Evolutionary conservation across 2,329 filamentous ascomycete genomes (phyloP).

Genomic region (Cladosporium oxysporum): DNA sequence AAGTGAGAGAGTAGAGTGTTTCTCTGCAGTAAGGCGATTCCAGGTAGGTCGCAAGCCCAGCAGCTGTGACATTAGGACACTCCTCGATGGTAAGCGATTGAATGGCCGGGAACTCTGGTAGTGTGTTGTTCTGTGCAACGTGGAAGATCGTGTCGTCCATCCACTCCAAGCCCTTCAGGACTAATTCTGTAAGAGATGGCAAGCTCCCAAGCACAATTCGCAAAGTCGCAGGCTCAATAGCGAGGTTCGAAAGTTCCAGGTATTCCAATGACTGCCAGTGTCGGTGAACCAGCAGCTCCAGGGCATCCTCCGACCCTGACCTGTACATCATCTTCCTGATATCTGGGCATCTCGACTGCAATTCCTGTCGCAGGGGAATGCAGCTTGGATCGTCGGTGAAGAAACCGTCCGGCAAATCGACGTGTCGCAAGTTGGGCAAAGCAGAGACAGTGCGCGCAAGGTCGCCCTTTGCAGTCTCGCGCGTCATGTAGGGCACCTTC

Average conservation of each 20-base stretch:
- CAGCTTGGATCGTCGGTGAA: constrained; percentile 78
- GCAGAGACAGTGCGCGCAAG: constrained; percentile 84
- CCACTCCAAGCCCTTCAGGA: constrained; percentile 67
- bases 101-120: constrained; percentile 74
- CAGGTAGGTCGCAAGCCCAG: constrained; percentile 71
- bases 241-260: constrained; percentile 67
- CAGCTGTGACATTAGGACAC: constrained; percentile 68
- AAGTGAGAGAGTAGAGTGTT: constrained; percentile 65
- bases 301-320: constrained; percentile 72
- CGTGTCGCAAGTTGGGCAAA: constrained; percentile 80
- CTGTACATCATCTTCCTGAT: constrained; percentile 88
- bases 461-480: constrained; percentile 81
- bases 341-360: constrained; percentile 79
- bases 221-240: constrained; percentile 69
- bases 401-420: constrained; percentile 87
- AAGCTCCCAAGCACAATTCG: constrained; percentile 71
- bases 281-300: constrained; percentile 68
- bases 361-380: constrained; percentile 74
- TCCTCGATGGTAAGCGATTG: constrained; percentile 72
- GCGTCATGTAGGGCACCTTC: constrained; percentile 92
- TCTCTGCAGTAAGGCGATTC: constrained; percentile 60
- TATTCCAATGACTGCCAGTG: constrained; percentile 73
- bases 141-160: constrained; percentile 78
- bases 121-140: constrained; percentile 54
- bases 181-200: constrained; percentile 69